Evolutionary conservation across 2,329 filamentous ascomycete genomes (phyloP).

Genomic region (Hypoxylon sp.): DNA sequence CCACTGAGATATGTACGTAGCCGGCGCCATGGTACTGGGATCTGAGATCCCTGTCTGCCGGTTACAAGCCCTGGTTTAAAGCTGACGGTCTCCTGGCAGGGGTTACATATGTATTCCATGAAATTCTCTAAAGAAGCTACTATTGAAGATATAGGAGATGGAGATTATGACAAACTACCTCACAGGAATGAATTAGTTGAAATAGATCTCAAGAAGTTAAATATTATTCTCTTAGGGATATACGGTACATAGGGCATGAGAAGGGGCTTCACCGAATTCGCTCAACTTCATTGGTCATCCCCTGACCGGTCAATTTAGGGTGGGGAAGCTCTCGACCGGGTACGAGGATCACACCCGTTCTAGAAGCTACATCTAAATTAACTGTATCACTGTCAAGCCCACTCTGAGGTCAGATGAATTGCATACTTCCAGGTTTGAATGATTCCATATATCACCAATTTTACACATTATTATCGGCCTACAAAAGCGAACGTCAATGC

Average conservation of each 20-base stretch:
- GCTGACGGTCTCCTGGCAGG: not conserved
- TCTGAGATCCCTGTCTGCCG: not conserved
- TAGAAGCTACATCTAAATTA: not conserved
- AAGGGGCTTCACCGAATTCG: no score
- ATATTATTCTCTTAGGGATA: no score
- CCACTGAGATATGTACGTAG: not conserved
- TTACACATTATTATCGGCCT: not conserved
- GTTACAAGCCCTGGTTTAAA: not conserved
- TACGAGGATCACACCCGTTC: not conserved
- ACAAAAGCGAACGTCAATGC: not conserved
- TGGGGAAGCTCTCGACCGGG: not conserved
- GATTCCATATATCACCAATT: not conserved
- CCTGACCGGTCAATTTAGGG: not conserved
- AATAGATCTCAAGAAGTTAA: no score
- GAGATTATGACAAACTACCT: no score
- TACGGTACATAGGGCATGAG: no score
- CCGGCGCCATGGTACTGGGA: slow-evolving; percentile 16
- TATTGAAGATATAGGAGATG: no score
- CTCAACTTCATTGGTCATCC: not conserved
- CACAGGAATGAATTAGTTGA: no score
- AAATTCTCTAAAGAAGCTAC: no score
- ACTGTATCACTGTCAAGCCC: not conserved
- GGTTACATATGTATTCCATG: no score
- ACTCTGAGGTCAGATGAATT: not conserved
- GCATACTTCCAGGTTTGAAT: not conserved